These are phyloP conservation scores for Rhytidhysteron rufulum DNA, from an alignment of 2,329 filamentous ascomycete genomes.

Conservation along the genomic window DNA sequence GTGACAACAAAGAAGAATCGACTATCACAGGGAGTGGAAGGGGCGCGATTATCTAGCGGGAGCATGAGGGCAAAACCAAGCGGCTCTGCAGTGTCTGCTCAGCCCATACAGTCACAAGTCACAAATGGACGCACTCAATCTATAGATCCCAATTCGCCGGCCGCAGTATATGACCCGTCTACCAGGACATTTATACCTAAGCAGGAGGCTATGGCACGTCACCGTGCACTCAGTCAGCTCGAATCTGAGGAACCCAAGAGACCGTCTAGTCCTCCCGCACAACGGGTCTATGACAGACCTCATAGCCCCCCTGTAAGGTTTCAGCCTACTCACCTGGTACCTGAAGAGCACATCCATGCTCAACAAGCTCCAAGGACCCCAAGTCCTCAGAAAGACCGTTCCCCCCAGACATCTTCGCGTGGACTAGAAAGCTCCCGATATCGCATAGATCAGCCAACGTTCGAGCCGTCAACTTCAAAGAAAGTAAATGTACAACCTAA, in stretches of 20 bases:
- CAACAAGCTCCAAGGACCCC: conserved; percentile 3
- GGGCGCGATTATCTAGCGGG: conserved; percentile 45
- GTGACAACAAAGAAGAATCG: conserved; percentile 42
- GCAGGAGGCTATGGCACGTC: conserved; percentile 31
- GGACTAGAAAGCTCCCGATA: conserved; percentile 5
- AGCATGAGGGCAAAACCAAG: conserved; percentile 50
- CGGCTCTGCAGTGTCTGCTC: conserved; percentile 42
- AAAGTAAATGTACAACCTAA: conserved; percentile 1
- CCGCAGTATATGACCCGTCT: conserved; percentile 34
- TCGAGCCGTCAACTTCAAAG: neutral
- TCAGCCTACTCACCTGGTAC: neutral
- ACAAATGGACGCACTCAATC: conserved; percentile 13
- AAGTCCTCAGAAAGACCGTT: neutral
- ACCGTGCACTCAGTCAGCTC: conserved; percentile 26
- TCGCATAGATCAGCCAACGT: neutral
- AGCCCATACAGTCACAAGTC: conserved; percentile 4
- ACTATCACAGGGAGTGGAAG: conserved; percentile 30
- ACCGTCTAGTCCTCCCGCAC: conserved; percentile 4
- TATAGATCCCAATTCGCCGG: conserved; percentile 34
- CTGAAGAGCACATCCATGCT: conserved; percentile 3
- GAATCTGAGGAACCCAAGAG: conserved; percentile 16
- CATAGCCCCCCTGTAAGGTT: conserved; percentile 1
- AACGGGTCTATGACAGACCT: conserved; percentile 1
- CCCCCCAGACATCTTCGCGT: neutral
- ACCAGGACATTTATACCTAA: conserved; percentile 35